Evolutionary conservation across 2,329 filamentous ascomycete species (phyloP), one percentile per base, ranked within the genome.

Genomic region (Bimuria novae-zelandiae): DNA sequence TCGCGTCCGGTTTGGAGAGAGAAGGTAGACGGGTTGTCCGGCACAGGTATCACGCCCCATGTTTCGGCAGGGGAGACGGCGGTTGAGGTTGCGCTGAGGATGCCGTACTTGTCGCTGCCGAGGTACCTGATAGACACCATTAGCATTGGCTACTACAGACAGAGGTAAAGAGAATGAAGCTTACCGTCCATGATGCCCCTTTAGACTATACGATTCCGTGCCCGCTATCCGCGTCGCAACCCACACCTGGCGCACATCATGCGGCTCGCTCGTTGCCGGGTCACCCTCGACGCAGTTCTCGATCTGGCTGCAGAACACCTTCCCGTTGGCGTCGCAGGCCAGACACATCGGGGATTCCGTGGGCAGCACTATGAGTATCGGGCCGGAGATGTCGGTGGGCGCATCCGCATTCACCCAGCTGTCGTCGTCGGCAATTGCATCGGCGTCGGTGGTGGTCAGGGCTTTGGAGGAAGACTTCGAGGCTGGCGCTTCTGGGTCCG

Each of bases 221-320:
- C 93, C 93, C 0, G 88, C 84, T 11, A 97, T 87, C 61, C 83
- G 84, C 63, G 89, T 96, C 55, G 90, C 91, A 60, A 97, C 85
- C 90, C 93, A 99, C 14, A 99, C 94, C 77, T 97, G 92, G 55
- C 93, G 82, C 55, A 97, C 92, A 72, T 97, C 92, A 74, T 97
- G 92, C 44, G 94, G 94, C 76, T 99, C 94, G 7, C 93, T 91
- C 4, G 86, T 96, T n/a, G 82, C 74, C 3, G 90, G 84, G 69
- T 96, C 89, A 22, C 81, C 86, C 52, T 97, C 92, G 55, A 96
- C 83, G 30, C 96, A 87, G 70, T 97, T 97, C 78, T 96, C 91
- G 44, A 99, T 78, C 12, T 82, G 78, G 62, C 89, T 86, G 4
- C 89, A 82, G 74, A 96, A 99, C 14, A 97, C 88, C 68, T 89